Evolutionary conservation across 805 yeast species (phyloP).

Genomic region (Wickerhamiella alocasiicola): DNA sequence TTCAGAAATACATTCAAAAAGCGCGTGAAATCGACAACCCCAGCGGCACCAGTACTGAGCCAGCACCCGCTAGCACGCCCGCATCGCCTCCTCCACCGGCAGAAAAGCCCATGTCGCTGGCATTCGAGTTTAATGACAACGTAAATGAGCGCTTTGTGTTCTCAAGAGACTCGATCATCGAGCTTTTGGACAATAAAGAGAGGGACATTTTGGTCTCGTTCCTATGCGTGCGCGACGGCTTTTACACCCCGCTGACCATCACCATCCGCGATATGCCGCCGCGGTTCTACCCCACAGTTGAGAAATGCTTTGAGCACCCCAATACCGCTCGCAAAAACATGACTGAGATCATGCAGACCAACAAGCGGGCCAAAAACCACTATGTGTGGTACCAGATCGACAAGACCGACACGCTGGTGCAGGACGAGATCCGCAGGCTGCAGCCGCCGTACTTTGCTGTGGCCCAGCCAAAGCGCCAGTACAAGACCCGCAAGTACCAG

Average conservation of each 20-base stretch:
- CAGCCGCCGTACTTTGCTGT: conserved; percentile 17
- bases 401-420: conserved; percentile 22
- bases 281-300: conserved; percentile 49
- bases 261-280: conserved; percentile 52
- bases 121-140: conserved; percentile 76
- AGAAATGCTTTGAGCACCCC: conserved; percentile 48
- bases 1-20: conserved; percentile 66
- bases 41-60: background rate
- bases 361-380: conserved; percentile 47
- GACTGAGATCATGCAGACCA: conserved; percentile 46
- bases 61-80: conserved; percentile 7
- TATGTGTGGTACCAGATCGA: conserved; percentile 70
- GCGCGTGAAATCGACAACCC: conserved; percentile 38
- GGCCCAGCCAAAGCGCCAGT: conserved; percentile 12
- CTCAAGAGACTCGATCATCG: conserved; percentile 69
- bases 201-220: conserved; percentile 31
- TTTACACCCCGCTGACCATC: conserved; percentile 50
- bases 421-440: conserved; percentile 20
- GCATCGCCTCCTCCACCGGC: conserved; percentile 8
- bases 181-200: conserved; percentile 30
- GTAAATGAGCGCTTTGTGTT: conserved; percentile 59
- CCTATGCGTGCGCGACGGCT: conserved; percentile 21
- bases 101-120: conserved; percentile 36
- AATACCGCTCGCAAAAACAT: conserved; percentile 48
- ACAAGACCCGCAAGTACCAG: conserved; percentile 13